Evolutionary conservation across 495 filamentous ascomycete genomes (phyloP).

Genomic region (Glonium stellatum): DNA sequence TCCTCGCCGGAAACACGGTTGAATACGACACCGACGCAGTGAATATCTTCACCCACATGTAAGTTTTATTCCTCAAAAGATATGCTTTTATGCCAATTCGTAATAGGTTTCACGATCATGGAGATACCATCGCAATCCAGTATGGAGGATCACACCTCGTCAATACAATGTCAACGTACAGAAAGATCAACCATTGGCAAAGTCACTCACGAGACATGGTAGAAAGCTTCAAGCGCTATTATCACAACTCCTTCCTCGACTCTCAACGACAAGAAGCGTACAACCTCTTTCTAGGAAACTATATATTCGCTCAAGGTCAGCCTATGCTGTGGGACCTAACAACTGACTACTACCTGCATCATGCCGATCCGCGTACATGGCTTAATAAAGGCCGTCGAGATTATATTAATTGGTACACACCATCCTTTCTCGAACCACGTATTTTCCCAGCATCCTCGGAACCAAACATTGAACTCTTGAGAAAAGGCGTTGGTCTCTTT

Average conservation of each 20-base stretch:
- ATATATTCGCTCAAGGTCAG: conserved; percentile 81
- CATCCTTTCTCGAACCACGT: conserved; percentile 55
- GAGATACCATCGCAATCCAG: conserved; percentile 94
- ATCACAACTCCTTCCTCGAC: conserved; percentile 97
- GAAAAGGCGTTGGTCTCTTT: conserved; percentile 58
- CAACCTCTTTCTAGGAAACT: conserved; percentile 95
- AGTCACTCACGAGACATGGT: conserved; percentile 98
- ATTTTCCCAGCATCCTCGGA: conserved; percentile 35
- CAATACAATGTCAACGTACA: conserved; percentile 98
- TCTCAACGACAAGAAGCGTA: conserved; percentile 95
- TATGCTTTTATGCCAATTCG: not conserved
- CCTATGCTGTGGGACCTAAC: conserved; percentile 97
- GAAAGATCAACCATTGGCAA: conserved; percentile 98
- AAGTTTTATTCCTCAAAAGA: conserved; percentile 9
- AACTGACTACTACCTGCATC: conserved; percentile 95
- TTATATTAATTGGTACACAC: conserved; percentile 84
- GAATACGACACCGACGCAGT: conserved; percentile 94
- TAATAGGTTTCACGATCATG: conserved; percentile 72
- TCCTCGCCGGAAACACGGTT: conserved; percentile 69
- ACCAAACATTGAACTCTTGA: conserved; percentile 29
- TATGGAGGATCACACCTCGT: conserved; percentile 97
- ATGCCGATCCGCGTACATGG: conserved; percentile 71
- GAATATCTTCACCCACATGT: conserved; percentile 94
- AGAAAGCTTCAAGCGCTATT: conserved; percentile 97
- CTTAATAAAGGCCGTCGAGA: conserved; percentile 55